Base-by-base conservation (phyloP, 2,329 filamentous ascomycete species). In the Akanthomyces uredinophilus region DNA sequence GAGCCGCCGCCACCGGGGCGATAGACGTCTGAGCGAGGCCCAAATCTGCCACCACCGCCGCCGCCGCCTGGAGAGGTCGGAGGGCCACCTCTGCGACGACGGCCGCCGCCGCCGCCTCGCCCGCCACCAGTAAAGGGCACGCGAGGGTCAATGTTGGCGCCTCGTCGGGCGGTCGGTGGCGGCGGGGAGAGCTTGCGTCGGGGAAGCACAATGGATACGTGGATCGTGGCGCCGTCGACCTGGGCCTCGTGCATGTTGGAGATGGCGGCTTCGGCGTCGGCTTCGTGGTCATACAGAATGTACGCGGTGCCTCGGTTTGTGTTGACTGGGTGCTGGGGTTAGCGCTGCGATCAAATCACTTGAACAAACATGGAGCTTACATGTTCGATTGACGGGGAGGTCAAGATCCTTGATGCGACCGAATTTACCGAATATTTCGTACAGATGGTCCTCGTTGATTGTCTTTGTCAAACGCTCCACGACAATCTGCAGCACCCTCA, bases 221-320 rank as follows among this genome's bases (percentile, higher is more conserved):
- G 89, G 70, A 97, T 87, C 44, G 87, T 81, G 24, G 88, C 86
- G 57, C 92, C 92, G 74, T 97, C 93, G 32, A 96, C 78, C 71
- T 96, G 91, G n/a, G 91, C 92, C 77, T 99, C 95, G 75, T 99
- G 95, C 95, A 99, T 98, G 73, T 96, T 91, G 20, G 93, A 87
- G 68, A 97, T 96, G 32, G 95, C 95, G 16, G 87, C 82, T 75
- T 97, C 92, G 27, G 95, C 94, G 66, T 94, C 89, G 55, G 84
- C 81, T 66, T 92, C 85, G 66, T 89, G 82, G 60, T 86, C 80
- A 75, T 89, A 99, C 47, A 96, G 82, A 65, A 98, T 92, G 74
- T 97, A 98, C 37, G 94, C 95, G 32, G 92, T 96, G 52, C 95
- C 94, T 62, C 94, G 88, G 71, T 98, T 98, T 60, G 87, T 92